Conservation (phyloP, 1,139 yeast species). For the Pneumocystis carinii region DNA sequence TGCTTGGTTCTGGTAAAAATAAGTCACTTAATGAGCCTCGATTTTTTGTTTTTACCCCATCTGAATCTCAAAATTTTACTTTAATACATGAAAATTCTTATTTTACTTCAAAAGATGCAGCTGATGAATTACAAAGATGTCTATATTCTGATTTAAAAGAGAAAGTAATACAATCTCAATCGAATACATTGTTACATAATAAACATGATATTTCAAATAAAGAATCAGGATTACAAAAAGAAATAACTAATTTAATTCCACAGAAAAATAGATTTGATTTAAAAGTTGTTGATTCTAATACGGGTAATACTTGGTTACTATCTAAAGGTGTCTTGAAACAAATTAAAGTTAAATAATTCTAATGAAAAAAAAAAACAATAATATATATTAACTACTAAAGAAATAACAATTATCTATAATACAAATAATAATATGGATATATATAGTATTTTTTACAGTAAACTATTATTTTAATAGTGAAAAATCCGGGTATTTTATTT, state of each 20-base stretch:
- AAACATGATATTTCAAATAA: background rate
- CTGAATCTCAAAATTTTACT: background rate
- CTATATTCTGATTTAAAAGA: background rate
- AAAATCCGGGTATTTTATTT: background rate
- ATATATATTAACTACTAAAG: background rate
- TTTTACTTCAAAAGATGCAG: background rate
- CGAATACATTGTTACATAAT: background rate
- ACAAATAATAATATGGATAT: background rate
- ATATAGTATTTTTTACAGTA: background rate
- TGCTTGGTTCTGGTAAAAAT: background rate
- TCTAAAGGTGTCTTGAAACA: background rate
- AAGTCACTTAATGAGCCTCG: background rate
- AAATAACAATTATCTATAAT: background rate
- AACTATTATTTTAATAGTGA: background rate
- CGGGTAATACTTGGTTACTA: background rate
- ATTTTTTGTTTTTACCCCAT: background rate
- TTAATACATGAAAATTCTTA: background rate
- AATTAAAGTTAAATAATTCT: background rate
- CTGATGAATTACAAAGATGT: background rate
- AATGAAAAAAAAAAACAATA: background rate
- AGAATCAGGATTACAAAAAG: background rate
- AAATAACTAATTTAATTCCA: background rate
- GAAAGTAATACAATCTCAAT: background rate
- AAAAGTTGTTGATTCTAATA: background rate
- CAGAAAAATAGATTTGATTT: background rate